Conservation (phyloP, 1,284 basidiomycete species). For the Ustilago tritici region DNA sequence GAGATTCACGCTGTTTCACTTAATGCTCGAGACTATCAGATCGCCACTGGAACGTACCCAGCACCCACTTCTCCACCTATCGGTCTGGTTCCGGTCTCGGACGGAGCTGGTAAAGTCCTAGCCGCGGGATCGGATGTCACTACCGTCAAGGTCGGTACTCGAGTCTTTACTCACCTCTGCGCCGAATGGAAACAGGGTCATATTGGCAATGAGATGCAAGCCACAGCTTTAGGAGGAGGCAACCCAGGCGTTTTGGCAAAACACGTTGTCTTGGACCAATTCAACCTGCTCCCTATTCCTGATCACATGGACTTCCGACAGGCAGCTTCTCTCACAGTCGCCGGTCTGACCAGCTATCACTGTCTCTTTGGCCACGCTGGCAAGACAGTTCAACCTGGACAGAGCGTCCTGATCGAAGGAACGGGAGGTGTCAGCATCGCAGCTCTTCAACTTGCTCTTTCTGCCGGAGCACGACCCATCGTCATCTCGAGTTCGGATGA, state of each 20-base stretch:
- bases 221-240: constrained; percentile 31
- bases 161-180: constrained; percentile 42
- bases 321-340: constrained; percentile 34
- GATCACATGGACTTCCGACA: constrained; percentile 32
- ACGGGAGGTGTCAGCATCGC: constrained; percentile 48
- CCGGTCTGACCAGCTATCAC: constrained; percentile 45
- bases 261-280: constrained; percentile 34
- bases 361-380: constrained; percentile 32
- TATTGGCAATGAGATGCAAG: constrained; percentile 46
- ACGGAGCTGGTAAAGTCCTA: constrained; percentile 36
- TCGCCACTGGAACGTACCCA: constrained; percentile 40
- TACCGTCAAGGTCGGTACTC: constrained; percentile 25
- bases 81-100: constrained; percentile 39
- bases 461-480: constrained; percentile 41
- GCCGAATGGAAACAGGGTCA: constrained; percentile 38
- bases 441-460: constrained; percentile 40
- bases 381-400: constrained; percentile 38
- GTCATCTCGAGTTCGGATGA: constrained; percentile 42
- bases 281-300: constrained; percentile 42
- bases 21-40: constrained; percentile 51
- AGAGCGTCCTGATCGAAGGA: constrained; percentile 40
- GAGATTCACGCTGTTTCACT: constrained; percentile 42
- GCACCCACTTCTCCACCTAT: constrained; percentile 23
- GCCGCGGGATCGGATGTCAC: constrained; percentile 19
- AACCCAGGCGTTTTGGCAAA: constrained; percentile 30